Evolutionary conservation across 2,329 filamentous ascomycete genomes (phyloP), one percentile per base, ranked within the genome.

Genomic region (Beauveria australis): DNA sequence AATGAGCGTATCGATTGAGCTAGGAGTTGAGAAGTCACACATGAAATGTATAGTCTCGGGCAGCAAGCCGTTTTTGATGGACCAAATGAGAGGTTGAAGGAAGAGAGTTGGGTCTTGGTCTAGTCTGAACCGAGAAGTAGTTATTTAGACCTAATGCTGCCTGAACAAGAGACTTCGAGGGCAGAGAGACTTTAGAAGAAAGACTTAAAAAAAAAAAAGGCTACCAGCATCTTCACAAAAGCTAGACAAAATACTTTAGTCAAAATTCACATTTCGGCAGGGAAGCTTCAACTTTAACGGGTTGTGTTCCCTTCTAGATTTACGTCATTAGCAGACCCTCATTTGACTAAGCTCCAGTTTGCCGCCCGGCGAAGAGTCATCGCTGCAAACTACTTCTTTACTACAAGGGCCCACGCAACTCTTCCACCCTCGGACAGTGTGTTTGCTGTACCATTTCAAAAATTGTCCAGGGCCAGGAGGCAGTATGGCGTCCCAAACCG

Each of bases 401-500:
- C 53, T 55, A 62, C 63, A 33, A 64, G 51, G 40, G 61, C 60
- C 8, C 58, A 61, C 63, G 53, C 48, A 57, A 61, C 37, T 63
- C 64, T 48, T 43, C 46, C 22, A 19, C 30, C 26, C 44, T 30
- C 18, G 22, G 44, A 5, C 5, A 40, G 10, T 8, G 16, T 14
- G 10, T 12, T n/a, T 18, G n/a, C 19, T 33, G 14, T 24, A 52
- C 24, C 22, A 43, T 51, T 12, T 33, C 1, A 18, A 33, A 19
- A 7, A 43, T 19, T 10, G 30, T 2, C 22, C 22, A 14, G 10
- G n/a, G 3, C 8, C 41, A 47, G 18, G 12, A 30, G 22, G 26
- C 40, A 53, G 40, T 16, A 77, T 75, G 74, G 70, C 75, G 16
- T 75, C 76, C 62, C 73, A 72, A 58, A 66, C 73, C 9, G 76